Evolutionary conservation across 2,329 filamentous ascomycete genomes (phyloP).

Genomic region (Colletotrichum lini): DNA sequence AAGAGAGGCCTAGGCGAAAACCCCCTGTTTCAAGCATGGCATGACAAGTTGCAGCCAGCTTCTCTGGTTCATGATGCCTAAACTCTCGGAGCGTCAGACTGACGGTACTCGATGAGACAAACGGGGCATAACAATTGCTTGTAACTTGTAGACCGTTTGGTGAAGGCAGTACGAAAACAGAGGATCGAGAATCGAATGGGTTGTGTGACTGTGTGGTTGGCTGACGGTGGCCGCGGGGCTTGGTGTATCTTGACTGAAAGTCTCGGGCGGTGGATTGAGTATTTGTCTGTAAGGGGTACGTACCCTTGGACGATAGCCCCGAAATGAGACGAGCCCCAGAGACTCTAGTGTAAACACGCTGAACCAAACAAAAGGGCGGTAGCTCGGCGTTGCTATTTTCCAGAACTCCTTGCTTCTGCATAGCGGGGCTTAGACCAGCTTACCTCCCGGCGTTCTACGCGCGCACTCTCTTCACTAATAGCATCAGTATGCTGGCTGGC

Average conservation of each 20-base stretch:
- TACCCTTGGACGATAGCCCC: background rate
- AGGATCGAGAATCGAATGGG: conserved; percentile 5
- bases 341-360: background rate
- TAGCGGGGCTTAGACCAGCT: conserved; percentile 22
- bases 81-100: background rate
- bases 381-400: background rate
- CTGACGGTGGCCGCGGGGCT: conserved; percentile 27
- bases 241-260: conserved; percentile 7
- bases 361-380: background rate
- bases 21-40: conserved; percentile 36
- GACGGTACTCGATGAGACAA: background rate
- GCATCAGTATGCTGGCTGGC: conserved; percentile 8
- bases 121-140: too few relatives aligned
- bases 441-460: conserved; percentile 10
- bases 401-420: conserved; percentile 6
- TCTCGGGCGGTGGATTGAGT: conserved; percentile 5
- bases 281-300: background rate
- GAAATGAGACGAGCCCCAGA: background rate
- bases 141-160: too few relatives aligned
- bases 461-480: conserved; percentile 17
- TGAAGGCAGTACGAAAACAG: background rate
- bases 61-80: background rate
- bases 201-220: conserved; percentile 14
- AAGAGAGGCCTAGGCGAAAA: conserved; percentile 13
- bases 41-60: background rate